Percentiles rank a stretch among this genome's conserved stretches.
These are phyloP conservation scores for Fusarium buxicola DNA, from an alignment of 2,329 filamentous ascomycete species.

Conservation along the genomic window DNA sequence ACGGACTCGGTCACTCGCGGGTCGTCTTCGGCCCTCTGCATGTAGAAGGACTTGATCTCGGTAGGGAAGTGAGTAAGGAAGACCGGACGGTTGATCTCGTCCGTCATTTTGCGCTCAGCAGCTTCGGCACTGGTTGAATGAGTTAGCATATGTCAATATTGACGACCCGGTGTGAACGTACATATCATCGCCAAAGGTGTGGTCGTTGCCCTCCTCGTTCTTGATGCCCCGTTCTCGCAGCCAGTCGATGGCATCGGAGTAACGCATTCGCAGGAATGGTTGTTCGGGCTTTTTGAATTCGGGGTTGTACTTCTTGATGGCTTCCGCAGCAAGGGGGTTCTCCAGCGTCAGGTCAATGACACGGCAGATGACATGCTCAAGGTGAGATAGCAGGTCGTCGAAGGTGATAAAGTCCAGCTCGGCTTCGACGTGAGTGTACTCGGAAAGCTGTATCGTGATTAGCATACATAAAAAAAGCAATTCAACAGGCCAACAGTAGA, in stretches of 20 bases:
- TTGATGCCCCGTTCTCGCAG: slow-evolving; percentile 87
- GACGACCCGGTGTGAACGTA: slow-evolving; percentile 1
- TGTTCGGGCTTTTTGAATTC: slow-evolving; percentile 83
- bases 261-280: slow-evolving; percentile 95
- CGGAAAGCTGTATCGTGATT: slow-evolving; percentile 67
- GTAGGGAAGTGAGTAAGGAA: slow-evolving; percentile 97
- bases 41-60: slow-evolving; percentile 99
- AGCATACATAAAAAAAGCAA: neutral
- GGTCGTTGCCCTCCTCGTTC: slow-evolving; percentile 92
- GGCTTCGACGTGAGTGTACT: slow-evolving; percentile 97
- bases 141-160: neutral
- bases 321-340: slow-evolving; percentile 77
- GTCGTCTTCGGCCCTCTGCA: slow-evolving; percentile 88
- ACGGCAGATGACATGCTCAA: slow-evolving; percentile 88
- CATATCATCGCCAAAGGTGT: slow-evolving; percentile 96
- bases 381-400: slow-evolving; percentile 84
- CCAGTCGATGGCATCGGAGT: slow-evolving; percentile 94
- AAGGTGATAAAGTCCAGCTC: slow-evolving; percentile 98
- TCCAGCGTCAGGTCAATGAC: slow-evolving; percentile 83
- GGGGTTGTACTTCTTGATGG: slow-evolving; percentile 90
- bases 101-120: slow-evolving; percentile 96
- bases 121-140: slow-evolving; percentile 74
- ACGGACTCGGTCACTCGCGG: slow-evolving; percentile 90
- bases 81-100: slow-evolving; percentile 94
- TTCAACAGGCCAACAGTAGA: too few species aligned